phyloP scores from a whole-genome alignment of 805 yeast genomes.

The Lipomyces chichibuensis region DNA sequence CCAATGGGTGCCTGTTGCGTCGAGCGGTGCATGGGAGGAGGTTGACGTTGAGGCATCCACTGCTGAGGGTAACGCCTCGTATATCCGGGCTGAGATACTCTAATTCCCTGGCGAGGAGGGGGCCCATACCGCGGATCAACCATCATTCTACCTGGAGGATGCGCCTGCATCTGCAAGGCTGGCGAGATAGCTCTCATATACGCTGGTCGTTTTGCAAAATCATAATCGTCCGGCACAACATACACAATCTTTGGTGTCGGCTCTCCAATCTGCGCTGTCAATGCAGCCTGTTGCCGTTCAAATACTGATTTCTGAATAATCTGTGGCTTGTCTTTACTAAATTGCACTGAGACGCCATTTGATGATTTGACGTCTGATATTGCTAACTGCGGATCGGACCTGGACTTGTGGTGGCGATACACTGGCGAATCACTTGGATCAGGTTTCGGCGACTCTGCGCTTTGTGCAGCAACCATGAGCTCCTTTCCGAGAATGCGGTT shows the following conservation, averaged over 20 bases:
- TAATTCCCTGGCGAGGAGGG: conserved; percentile 2
- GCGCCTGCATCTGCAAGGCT: conserved; percentile 6
- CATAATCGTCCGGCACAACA: conserved; percentile 17
- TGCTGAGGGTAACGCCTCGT: neutral
- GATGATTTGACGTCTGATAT: neutral
- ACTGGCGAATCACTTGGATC: neutral
- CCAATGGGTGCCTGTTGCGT: conserved; percentile 1
- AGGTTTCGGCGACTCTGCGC: neutral
- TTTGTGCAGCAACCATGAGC: neutral
- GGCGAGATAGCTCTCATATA: conserved; percentile 10
- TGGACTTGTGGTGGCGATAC: conserved; percentile 8
- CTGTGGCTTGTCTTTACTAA: neutral
- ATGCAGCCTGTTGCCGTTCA: conserved; percentile 7
- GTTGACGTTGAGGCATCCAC: neutral
- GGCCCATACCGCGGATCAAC: conserved; percentile 2
- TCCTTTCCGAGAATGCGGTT: neutral
- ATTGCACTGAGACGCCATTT: neutral
- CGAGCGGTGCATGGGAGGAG: conserved; percentile 2
- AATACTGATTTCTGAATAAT: neutral
- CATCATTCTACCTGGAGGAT: neutral
- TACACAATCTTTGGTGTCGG: conserved; percentile 11
- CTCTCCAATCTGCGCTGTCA: conserved; percentile 9
- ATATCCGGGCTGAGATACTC: neutral
- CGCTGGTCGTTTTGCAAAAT: neutral
- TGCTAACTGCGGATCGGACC: conserved; percentile 11